Conservation (phyloP, 23 red algal species). For the Pyropia yezoensis region DNA sequence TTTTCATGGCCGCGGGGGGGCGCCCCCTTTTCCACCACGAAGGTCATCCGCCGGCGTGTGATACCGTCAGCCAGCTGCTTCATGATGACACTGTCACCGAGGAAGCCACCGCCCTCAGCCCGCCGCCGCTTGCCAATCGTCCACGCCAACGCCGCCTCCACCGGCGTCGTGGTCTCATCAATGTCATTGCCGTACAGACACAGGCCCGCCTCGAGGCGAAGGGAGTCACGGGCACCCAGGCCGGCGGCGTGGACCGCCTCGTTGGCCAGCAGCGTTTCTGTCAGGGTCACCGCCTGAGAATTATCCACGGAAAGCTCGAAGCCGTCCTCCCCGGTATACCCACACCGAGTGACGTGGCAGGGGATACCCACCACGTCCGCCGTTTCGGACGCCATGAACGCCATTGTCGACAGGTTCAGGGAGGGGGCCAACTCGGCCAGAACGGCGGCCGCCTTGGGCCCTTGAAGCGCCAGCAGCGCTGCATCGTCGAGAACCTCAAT, state of each 20-base stretch:
- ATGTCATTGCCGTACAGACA: constrained; percentile 98
- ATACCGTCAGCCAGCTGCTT: constrained; percentile 63
- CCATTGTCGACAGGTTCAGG: constrained; percentile 53
- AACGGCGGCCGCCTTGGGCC: constrained; percentile 79
- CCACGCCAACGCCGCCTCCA: constrained; percentile 82
- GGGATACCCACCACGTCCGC: constrained; percentile 34
- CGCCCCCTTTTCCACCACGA: constrained; percentile 78
- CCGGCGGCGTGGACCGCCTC: constrained; percentile 62
- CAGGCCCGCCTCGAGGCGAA: constrained; percentile 89
- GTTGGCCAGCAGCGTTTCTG: constrained; percentile 46
- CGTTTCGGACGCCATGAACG: constrained; percentile 68
- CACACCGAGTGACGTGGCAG: constrained; percentile 83
- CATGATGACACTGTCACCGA: constrained; percentile 78
- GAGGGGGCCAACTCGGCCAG: constrained; percentile 9
- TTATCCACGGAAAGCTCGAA: constrained; percentile 88
- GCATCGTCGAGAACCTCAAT: constrained; percentile 69
- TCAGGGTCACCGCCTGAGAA: constrained; percentile 31
- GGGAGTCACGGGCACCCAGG: constrained; percentile 79
- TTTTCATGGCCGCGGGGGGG: constrained; percentile 69
- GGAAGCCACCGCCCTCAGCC: constrained; percentile 60
- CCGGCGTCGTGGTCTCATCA: constrained; percentile 89
- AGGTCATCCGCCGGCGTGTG: constrained; percentile 48
- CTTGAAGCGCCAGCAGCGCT: constrained; percentile 83
- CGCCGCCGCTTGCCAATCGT: constrained; percentile 84
- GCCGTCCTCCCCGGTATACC: constrained; percentile 97